Evolutionary conservation across 2,329 filamentous ascomycete species (phyloP), one percentile per base, ranked within the genome.

Genomic region (Lasiodiplodia sp.): DNA sequence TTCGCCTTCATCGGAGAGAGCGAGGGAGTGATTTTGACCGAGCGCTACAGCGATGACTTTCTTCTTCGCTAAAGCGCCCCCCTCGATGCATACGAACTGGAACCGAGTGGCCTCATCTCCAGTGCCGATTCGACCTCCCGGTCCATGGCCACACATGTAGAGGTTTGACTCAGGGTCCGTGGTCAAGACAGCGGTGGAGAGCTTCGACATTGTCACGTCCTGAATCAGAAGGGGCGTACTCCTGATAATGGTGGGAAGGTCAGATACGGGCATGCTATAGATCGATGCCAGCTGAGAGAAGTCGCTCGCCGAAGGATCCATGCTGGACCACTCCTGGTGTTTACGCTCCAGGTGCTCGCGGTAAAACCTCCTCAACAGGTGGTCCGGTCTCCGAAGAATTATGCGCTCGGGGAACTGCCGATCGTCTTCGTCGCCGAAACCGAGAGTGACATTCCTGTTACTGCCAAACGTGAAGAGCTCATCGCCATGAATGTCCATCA

Each of bases 381-480:
- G 89, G 28, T 92, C 89, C 0, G 96, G 93, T 18, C 95, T 89
- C 67, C 89, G 87, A 40, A 98, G 80, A 38, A 86, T 83, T 12
- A 97, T 89, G 11, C 93, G 91, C 78, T 98, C 96, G 0, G 96
- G 96, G 74, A 91, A 97, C 71, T 98, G 94, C 3, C 96, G 89
- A 76, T 99, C 95, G 77, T 97, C 94, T 75, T 96, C 91, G 76
- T 99, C 94, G n/a, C 94, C 94, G 70, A 98, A 91, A 1, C 96
- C 96, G 25, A 99, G 86, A 0, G 92, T 96, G 11, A 97, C 82
- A 73, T 99, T 99, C 76, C 96, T 96, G 81, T 97, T 99, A 80
- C 94, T 98, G 62, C 96, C 96, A 80, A 98, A 97, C 0, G 93
- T 91, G 75, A 93, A 98, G 0, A 97, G 83, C 76, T 99, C 96